A percentile compares a stretch with the other conserved stretches of the same genome.
These are phyloP conservation scores for Arctium lappa DNA, from an alignment of 129 eudicot species.

Conservation along the genomic window DNA sequence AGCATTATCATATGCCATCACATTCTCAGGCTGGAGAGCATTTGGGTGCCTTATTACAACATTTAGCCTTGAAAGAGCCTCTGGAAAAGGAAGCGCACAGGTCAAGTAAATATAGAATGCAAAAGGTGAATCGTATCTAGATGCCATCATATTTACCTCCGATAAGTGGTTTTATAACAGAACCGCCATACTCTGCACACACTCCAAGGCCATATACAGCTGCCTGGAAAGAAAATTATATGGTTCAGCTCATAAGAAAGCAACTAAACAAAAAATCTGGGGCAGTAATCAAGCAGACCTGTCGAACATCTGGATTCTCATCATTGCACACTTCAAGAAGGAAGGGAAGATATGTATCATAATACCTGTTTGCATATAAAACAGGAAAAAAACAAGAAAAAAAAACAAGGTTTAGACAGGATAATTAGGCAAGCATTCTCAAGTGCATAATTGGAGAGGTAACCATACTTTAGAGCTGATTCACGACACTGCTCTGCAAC, in stretches of 20 bases:
- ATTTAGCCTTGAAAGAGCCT: constrained; percentile 97
- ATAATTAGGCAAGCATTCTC: background rate
- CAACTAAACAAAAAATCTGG: background rate
- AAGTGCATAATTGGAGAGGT: background rate
- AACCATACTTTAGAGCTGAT: constrained; percentile 79
- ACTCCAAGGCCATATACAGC: constrained; percentile 99
- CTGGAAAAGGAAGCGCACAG: constrained; percentile 35
- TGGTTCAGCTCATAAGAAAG: constrained; percentile 8
- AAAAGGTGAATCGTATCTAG: background rate
- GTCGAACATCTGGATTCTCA: constrained; percentile 92
- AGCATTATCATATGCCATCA: constrained; percentile 97
- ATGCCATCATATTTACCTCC: constrained; percentile 60
- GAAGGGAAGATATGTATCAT: constrained; percentile 94
- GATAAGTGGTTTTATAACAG: constrained; percentile 85
- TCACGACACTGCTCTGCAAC: constrained; percentile 99
- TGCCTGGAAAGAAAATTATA: constrained; percentile 49
- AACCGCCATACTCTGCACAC: constrained; percentile 96
- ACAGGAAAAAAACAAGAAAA: background rate
- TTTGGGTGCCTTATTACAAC: constrained; percentile 80
- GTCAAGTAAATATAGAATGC: background rate
- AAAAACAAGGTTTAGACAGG: background rate
- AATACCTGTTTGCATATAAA: constrained; percentile 51
- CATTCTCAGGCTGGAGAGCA: constrained; percentile 72
- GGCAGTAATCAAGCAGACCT: constrained; percentile 43
- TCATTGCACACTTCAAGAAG: constrained; percentile 98